Conservation (phyloP, 371 early-diverging fungal genomes). For the Paraphysoderma sedebokerense region DNA sequence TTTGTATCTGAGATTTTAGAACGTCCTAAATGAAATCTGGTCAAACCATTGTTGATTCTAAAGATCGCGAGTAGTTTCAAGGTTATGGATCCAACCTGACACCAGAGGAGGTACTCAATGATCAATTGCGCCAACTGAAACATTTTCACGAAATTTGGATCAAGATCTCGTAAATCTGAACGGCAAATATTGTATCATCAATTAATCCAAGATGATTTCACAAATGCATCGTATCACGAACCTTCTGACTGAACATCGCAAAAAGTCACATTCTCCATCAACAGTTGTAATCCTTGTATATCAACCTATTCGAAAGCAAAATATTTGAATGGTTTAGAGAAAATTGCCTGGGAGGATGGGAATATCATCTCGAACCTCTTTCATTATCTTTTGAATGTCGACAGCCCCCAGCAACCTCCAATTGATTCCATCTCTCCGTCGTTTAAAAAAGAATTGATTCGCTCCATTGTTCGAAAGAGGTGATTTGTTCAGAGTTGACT, state of each 20-base stretch:
- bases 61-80: neutral
- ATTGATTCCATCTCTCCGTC: constrained; percentile 20
- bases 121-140: constrained; percentile 29
- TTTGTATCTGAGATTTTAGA: neutral
- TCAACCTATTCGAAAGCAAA: constrained; percentile 13
- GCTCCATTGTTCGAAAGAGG: too few relatives aligned
- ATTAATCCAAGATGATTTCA: neutral
- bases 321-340: neutral
- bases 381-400: constrained; percentile 15
- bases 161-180: constrained; percentile 20
- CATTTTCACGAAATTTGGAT: constrained; percentile 28
- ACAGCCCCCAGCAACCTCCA: constrained; percentile 24
- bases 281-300: constrained; percentile 19
- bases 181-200: neutral
- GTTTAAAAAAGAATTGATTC: constrained; percentile 18
- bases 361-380: constrained; percentile 11
- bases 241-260: constrained; percentile 31
- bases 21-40: neutral
- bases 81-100: constrained; percentile 14
- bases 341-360: neutral
- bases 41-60: neutral
- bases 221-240: neutral
- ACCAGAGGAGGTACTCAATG: constrained; percentile 29
- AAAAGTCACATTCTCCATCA: constrained; percentile 27
- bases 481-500: too few relatives aligned